A percentile compares a stretch with the other conserved stretches of the same genome.
Evolutionary conservation across 1,284 basidiomycete genomes (phyloP).

Genomic region (Ceratobasidium sp.): DNA sequence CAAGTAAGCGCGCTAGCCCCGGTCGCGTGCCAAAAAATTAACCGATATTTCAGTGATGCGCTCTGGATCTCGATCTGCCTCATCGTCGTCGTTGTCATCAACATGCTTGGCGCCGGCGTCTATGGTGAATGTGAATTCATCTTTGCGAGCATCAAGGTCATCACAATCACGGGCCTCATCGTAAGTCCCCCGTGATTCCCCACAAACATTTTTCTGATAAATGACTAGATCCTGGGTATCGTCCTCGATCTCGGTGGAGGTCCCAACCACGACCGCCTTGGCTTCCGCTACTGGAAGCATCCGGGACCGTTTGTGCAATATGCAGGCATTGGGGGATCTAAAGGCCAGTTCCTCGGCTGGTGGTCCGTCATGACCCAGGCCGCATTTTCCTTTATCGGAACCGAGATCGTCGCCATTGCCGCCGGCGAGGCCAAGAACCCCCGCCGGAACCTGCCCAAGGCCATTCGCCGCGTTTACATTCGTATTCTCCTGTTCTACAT

Average conservation of each 20-base stretch:
- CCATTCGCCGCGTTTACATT: slow-evolving; percentile 75
- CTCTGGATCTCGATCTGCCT: slow-evolving; percentile 83
- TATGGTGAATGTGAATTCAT: slow-evolving; percentile 79
- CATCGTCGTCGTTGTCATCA: slow-evolving; percentile 78
- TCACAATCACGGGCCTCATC: slow-evolving; percentile 69
- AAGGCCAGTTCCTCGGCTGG: slow-evolving; percentile 77
- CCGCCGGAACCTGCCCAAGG: slow-evolving; percentile 72
- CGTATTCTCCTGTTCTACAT: slow-evolving; percentile 83
- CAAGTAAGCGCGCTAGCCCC: slow-evolving; percentile 46
- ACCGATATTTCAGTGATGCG: slow-evolving; percentile 66
- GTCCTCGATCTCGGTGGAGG: slow-evolving; percentile 67
- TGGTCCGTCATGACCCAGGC: slow-evolving; percentile 76
- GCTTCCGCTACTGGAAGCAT: slow-evolving; percentile 60
- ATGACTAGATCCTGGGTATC: slow-evolving; percentile 66
- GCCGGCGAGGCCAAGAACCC: slow-evolving; percentile 72
- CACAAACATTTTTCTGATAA: slow-evolving; percentile 50
- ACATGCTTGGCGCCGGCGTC: slow-evolving; percentile 63
- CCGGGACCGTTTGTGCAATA: slow-evolving; percentile 61
- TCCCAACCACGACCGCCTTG: slow-evolving; percentile 56
- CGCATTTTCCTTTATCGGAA: slow-evolving; percentile 85
- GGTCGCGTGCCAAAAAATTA: slow-evolving; percentile 35
- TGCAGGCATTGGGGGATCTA: slow-evolving; percentile 63
- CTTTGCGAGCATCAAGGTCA: slow-evolving; percentile 78
- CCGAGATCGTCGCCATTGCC: slow-evolving; percentile 88
- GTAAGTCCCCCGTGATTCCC: slow-evolving; percentile 21